Conservation (phyloP, 805 yeast species). For the Sugiyamaella marilandica region DNA sequence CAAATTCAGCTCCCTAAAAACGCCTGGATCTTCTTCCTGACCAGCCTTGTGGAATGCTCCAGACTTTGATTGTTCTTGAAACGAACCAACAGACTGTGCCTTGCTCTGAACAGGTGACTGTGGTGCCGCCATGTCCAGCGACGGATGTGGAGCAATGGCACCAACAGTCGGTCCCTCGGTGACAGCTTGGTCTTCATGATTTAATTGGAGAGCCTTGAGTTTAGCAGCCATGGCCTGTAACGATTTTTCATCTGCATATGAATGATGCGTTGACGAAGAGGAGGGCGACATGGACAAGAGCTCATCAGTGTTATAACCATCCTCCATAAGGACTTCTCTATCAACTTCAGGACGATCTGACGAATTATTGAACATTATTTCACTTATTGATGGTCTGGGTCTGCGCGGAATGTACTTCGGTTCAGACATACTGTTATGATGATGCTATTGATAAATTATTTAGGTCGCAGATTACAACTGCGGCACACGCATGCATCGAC, state of each 20-base stretch:
- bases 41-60: constrained; percentile 18
- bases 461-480: not conserved
- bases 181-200: constrained; percentile 1
- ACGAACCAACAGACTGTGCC: constrained; percentile 4
- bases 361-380: constrained; percentile 10
- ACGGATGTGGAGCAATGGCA: constrained; percentile 8
- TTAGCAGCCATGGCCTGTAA: constrained; percentile 67
- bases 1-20: constrained; percentile 31
- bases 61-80: constrained; percentile 26
- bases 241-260: constrained; percentile 59
- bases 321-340: constrained; percentile 12
- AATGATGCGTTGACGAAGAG: constrained; percentile 33
- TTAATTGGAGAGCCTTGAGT: constrained; percentile 41
- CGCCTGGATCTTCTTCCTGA: constrained; percentile 29
- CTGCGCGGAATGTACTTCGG: constrained; percentile 7
- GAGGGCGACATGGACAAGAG: constrained; percentile 4
- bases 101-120: constrained; percentile 5
- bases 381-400: constrained; percentile 1
- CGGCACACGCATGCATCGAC: not conserved
- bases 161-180: constrained; percentile 1
- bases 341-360: constrained; percentile 10
- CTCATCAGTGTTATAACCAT: constrained; percentile 10
- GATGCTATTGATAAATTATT: not conserved
- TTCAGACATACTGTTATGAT: constrained; percentile 1
- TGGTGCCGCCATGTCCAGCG: constrained; percentile 10